These are phyloP conservation scores for Penicillium canariense DNA, from an alignment of 495 filamentous ascomycete species.

Conservation along the genomic window DNA sequence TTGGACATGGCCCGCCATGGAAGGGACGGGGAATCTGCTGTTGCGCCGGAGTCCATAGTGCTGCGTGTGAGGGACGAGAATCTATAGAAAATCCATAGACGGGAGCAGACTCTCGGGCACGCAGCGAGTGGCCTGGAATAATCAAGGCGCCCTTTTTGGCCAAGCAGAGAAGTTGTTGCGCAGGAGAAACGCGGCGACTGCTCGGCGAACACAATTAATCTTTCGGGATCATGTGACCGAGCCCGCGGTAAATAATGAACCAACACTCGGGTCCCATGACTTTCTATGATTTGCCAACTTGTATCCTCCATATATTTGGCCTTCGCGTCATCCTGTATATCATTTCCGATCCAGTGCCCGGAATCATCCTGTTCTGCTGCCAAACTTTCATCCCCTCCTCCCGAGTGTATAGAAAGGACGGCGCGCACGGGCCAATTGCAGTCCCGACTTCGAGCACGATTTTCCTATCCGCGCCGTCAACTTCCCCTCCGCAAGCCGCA, in stretches of 20 bases:
- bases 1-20: slow-evolving; percentile 45
- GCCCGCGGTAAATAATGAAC: slow-evolving; percentile 16
- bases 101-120: not conserved
- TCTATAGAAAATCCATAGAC: slow-evolving; percentile 34
- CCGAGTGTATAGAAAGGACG: slow-evolving; percentile 6
- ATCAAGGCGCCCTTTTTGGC: not conserved
- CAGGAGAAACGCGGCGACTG: slow-evolving; percentile 5
- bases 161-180: not conserved
- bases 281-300: not conserved
- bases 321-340: not conserved
- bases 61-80: slow-evolving; percentile 21
- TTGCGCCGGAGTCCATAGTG: slow-evolving; percentile 41
- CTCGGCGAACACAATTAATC: slow-evolving; percentile 17
- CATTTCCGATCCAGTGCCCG: not conserved
- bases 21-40: slow-evolving; percentile 41
- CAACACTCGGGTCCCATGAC: not conserved
- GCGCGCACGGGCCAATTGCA: slow-evolving; percentile 30
- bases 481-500: slow-evolving; percentile 11
- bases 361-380: not conserved
- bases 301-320: not conserved
- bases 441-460: slow-evolving; percentile 30
- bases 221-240: slow-evolving; percentile 28
- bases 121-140: slow-evolving; percentile 3
- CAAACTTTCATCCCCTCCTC: not conserved
- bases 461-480: slow-evolving; percentile 18